Base-by-base conservation (phyloP, 805 yeast genomes). In the Saccharomycopsis lassenensis region DNA sequence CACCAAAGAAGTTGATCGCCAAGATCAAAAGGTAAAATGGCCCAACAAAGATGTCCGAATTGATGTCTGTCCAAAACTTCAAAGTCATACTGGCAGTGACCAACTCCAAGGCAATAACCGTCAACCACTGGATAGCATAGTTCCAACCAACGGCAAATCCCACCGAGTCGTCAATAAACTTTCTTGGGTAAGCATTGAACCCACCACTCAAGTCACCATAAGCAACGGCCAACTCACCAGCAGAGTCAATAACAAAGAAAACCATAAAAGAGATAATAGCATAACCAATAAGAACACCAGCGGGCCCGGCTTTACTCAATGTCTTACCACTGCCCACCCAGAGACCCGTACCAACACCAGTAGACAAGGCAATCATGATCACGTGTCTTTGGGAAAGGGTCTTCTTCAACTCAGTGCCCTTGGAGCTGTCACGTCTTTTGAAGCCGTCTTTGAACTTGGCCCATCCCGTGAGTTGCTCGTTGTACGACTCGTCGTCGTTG, bases 331-430 rank as follows among this genome's bases (percentile, higher is more conserved):
- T 59, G 47, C 78, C 79, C 34, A 74, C 74, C 44, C 69, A 58
- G 35, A 76, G 59, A 48, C 83, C 84, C 4, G 91, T 77, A 51
- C 94, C 95, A 41, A 83, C 77, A 35, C 89, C 78, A 37, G 91
- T 86, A 40, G 91, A 91, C 37, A 84, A 64, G 26, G 93, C 85
- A 49, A 83, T 78, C 74, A 81, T 72, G 42, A 74, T 68, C 43
- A 77, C 70, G 46, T 78, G 86, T 31, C 70, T 52, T 19, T 57
- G 49, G 27, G 52, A 49, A 46, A 51, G 31, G 34, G 57, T 51
- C 39, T 59, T 58, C 31, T 57, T 54, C 39, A 59, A 43, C 33
- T 55, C 35, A 21, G 26, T 19, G 16, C 27, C 31, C 14, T 33
- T 24, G 5, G n/a, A 10, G 12, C 18, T n/a, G 16, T 37, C 40